phyloP scores from a whole-genome alignment of 2,329 filamentous ascomycete genomes.

The Stagonosporopsis vannaccii region DNA sequence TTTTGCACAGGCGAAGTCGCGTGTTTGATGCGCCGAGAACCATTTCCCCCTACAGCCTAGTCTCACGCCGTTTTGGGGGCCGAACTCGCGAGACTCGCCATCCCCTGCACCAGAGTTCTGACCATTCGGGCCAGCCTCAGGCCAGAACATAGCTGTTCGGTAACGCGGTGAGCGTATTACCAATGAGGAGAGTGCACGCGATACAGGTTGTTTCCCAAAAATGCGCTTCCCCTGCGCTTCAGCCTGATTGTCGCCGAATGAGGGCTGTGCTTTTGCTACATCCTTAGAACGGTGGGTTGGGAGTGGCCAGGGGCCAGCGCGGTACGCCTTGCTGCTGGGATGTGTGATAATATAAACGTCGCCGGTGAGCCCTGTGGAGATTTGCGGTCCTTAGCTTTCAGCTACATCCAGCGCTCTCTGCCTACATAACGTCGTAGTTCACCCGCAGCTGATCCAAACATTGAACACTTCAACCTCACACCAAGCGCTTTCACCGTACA shows the following conservation, averaged over 20 bases:
- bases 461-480: not conserved
- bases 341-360: conserved; percentile 6
- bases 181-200: not conserved
- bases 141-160: not conserved
- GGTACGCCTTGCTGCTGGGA: conserved; percentile 24
- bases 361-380: conserved; percentile 16
- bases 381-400: not conserved
- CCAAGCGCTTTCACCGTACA: not conserved
- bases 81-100: conserved; percentile 25
- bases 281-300: not conserved
- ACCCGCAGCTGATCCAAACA: not conserved
- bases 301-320: conserved; percentile 11
- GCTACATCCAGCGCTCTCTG: not conserved
- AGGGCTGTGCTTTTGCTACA: conserved; percentile 29
- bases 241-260: conserved; percentile 19
- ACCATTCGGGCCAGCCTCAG: conserved; percentile 3
- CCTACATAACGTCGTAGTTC: not conserved
- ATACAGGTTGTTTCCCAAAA: conserved; percentile 1
- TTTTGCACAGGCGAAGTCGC: conserved; percentile 1
- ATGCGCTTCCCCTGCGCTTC: not conserved
- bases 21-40: conserved; percentile 2
- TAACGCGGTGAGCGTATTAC: not conserved
- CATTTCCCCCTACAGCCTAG: conserved; percentile 11
- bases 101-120: conserved; percentile 22
- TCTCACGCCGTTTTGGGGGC: conserved; percentile 7